Base-by-base conservation (phyloP, 140 eudicot species). In the Cichorium intybus region DNA sequence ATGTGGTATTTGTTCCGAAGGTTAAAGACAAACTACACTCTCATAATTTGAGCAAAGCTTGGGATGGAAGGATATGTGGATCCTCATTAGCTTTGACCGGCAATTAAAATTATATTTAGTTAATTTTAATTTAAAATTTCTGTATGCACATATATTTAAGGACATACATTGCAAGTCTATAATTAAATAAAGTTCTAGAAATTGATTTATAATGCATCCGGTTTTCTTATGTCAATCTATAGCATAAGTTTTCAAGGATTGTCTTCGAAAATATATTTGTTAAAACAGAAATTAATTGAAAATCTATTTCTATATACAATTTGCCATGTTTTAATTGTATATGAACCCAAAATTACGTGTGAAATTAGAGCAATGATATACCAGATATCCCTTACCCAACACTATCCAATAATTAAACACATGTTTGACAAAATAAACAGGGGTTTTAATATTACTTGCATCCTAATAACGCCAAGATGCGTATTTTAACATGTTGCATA, bases 11-110 rank as follows among this genome's bases (percentile, higher is more conserved):
- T 64, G 78, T 73, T 55, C 56, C 34, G 24, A 24, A 73, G 66
- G 73, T 56, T 64, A 55, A 64, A 64, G 78, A 73, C 78, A 73
- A 73, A 46, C 12, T 43, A 66, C 20, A 34, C 20, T 64, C 73
- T 31, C 58, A 62, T 31, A 56, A 64, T 55, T 31, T 46, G 33
- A 41, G 57, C 66, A 62, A 73, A 28, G 47, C 50, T 43, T 63
- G 24, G n/a, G 58, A 37, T 4, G 22, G 56, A 33, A 60, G 46
- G 12, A 21, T 39, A 72, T 65, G 77, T 72, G 78, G 66, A 64
- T 24, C 54, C 71, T 70, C 59, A 69, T 28, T 54, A 17, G 14
- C 12, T 6, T 31, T 31, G 7, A 31, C 2, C 11, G 37, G 37
- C 7, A 31, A 31, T 31, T 31, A 31, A 31, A 31, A 31, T 8